Percentiles rank a stretch among this genome's conserved stretches.
Evolutionary conservation across 768 basidiomycete genomes (phyloP).

Genomic region (Kwoniella europaea): DNA sequence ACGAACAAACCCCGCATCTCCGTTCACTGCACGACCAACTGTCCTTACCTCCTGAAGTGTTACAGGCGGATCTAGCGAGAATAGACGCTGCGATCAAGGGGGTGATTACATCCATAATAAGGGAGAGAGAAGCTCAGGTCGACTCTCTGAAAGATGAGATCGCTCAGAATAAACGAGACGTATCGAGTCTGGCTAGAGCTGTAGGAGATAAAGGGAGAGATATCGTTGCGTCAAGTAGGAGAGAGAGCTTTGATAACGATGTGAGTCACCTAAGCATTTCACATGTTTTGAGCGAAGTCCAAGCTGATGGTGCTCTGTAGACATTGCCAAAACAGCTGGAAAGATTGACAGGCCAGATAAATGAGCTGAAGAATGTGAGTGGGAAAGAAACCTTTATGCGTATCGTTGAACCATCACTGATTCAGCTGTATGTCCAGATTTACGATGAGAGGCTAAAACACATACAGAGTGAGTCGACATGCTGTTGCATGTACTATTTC

Average conservation of each 20-base stretch:
- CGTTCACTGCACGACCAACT: constrained; percentile 83
- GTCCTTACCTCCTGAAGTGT: constrained; percentile 75
- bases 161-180: constrained; percentile 67
- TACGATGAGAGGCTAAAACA: constrained; percentile 43
- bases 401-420: constrained; percentile 7
- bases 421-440: constrained; percentile 14
- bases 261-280: constrained; percentile 15
- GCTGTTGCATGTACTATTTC: too few relatives aligned
- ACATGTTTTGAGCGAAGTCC: not conserved
- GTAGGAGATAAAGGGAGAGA: constrained; percentile 66
- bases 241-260: constrained; percentile 61
- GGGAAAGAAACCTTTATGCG: not conserved
- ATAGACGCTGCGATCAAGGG: constrained; percentile 76
- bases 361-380: constrained; percentile 62
- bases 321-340: constrained; percentile 74
- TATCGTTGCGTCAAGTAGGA: constrained; percentile 71
- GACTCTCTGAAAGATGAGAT: constrained; percentile 74
- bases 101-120: constrained; percentile 76
- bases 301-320: constrained; percentile 25
- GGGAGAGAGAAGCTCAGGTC: constrained; percentile 73
- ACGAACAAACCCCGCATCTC: constrained; percentile 78
- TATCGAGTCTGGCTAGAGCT: constrained; percentile 70
- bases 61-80: constrained; percentile 76
- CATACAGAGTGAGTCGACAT: constrained; percentile 35
- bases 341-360: constrained; percentile 71